Evolutionary conservation across 2,329 filamentous ascomycete genomes (phyloP), one percentile per base, ranked within the genome.

Genomic region (Neopestalotiopsis rosae): DNA sequence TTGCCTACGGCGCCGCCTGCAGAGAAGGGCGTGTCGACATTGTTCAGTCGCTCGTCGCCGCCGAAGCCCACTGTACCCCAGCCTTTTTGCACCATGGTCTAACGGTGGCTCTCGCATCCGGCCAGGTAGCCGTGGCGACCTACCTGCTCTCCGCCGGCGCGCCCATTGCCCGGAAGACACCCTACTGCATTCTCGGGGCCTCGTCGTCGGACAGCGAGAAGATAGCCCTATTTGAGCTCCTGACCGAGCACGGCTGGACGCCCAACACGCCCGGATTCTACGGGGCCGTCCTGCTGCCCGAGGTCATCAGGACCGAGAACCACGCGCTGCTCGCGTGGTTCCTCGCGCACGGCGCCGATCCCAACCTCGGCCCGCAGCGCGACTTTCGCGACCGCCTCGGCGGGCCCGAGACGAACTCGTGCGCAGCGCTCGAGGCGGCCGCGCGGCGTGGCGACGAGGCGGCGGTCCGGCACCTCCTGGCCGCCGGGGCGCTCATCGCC

Each of bases 331-430:
- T 57, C 52, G 17, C 7, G 13, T 57, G 52, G 52, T 57, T 57
- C 52, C 52, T 57, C 52, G 24, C 52, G 7, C 52, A 57, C 52
- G 52, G 52, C 24, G 52, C 52, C 52, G 52, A 57, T 28, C 52
- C 52, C 6, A 57, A 57, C 13, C 52, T 57, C 17, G 52, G 52
- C 52, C 52, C 52, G 52, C 52, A 57, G 52, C 52, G 52, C 5
- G 52, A 57, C 52, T 57, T 9, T 5, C 5, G 52, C 24, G 52
- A 57, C 2, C 52, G 52, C 17, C 17, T 28, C 52, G 52, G 52
- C 52, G 52, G 52, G 17, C 24, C 52, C 17, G 52, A 57, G 52
- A 57, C 52, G 17, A 14, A 57, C 52, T 57, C 52, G 13, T 57
- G 52, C 52, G 52, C 24, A 7, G 52, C 52, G 52, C 52, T 57